Conservation (phyloP, 2,329 filamentous ascomycete species). For the Metarhizium guizhouense region DNA sequence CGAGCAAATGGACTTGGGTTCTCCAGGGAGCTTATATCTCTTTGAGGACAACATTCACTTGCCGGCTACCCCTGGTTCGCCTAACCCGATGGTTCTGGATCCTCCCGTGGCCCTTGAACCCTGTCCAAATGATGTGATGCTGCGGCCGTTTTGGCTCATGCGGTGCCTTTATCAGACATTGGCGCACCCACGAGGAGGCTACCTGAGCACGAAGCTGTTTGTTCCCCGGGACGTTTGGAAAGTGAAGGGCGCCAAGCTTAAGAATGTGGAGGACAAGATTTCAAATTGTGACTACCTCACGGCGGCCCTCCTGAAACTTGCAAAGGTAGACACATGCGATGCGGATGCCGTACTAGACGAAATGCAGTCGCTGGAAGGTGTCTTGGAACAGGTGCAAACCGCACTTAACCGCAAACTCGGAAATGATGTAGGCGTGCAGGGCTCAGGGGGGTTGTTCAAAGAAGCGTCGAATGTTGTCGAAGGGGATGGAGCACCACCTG, state of each 20-base stretch:
- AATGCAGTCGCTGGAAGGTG: slow-evolving; percentile 78
- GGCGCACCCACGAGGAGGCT: slow-evolving; percentile 83
- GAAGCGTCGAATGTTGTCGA: slow-evolving; percentile 48
- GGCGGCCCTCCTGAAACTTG: slow-evolving; percentile 75
- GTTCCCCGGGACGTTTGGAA: slow-evolving; percentile 89
- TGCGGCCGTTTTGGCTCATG: slow-evolving; percentile 98
- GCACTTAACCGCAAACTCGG: slow-evolving; percentile 75
- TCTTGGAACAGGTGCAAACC: slow-evolving; percentile 78
- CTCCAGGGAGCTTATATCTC: slow-evolving; percentile 64
- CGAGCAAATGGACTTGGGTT: slow-evolving; percentile 45
- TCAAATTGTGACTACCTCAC: slow-evolving; percentile 86
- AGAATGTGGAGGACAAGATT: slow-evolving; percentile 87
- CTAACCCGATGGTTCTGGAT: slow-evolving; percentile 51
- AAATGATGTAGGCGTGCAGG: slow-evolving; percentile 82
- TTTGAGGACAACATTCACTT: slow-evolving; percentile 80
- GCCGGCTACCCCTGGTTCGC: slow-evolving; percentile 52
- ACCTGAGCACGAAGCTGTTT: slow-evolving; percentile 85
- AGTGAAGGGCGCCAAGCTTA: slow-evolving; percentile 88
- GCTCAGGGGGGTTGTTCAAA: slow-evolving; percentile 65
- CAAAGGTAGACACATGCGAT: slow-evolving; percentile 77
- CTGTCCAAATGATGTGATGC: slow-evolving; percentile 77
- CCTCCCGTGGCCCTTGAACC: slow-evolving; percentile 76
- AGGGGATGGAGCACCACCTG: slow-evolving; percentile 27
- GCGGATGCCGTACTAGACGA: slow-evolving; percentile 89
- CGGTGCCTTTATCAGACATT: slow-evolving; percentile 88